A percentile compares a stretch with the other conserved stretches of the same genome.
These are phyloP conservation scores for Chrysosphaeria jannelii DNA, from an alignment of 2,329 filamentous ascomycete species.

Conservation along the genomic window DNA sequence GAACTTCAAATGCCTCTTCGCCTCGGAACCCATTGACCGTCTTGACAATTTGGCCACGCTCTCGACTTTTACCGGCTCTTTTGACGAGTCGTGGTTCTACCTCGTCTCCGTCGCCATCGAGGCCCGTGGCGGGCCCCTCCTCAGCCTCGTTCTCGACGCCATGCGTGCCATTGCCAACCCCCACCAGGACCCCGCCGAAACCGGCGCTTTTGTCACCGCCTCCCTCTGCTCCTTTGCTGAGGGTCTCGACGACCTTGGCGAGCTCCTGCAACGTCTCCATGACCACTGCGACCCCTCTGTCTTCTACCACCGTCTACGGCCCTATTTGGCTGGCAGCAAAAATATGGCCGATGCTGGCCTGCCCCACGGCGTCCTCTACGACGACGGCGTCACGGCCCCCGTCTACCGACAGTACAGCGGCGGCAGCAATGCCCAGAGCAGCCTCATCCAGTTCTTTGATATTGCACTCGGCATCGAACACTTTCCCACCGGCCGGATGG, in stretches of 20 bases:
- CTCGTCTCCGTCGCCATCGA: slow-evolving; percentile 88
- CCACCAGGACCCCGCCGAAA: slow-evolving; percentile 32
- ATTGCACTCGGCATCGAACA: slow-evolving; percentile 73
- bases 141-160: slow-evolving; percentile 68
- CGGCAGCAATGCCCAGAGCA: slow-evolving; percentile 91
- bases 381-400: slow-evolving; percentile 23
- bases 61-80: slow-evolving; percentile 70
- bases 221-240: slow-evolving; percentile 65
- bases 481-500: slow-evolving; percentile 54
- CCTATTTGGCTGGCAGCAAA: slow-evolving; percentile 84
- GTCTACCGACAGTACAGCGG: slow-evolving; percentile 65
- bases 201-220: slow-evolving; percentile 43
- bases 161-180: slow-evolving; percentile 66
- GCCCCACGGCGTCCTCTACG: slow-evolving; percentile 64
- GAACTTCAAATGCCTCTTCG: slow-evolving; percentile 88
- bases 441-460: slow-evolving; percentile 91
- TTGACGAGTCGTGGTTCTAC: slow-evolving; percentile 98
- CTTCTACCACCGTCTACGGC: slow-evolving; percentile 89
- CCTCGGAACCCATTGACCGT: slow-evolving; percentile 50
- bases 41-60: slow-evolving; percentile 72
- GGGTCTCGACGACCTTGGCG: slow-evolving; percentile 56
- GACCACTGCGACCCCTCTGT: slow-evolving; percentile 82
- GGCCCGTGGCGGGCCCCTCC: slow-evolving; percentile 59
- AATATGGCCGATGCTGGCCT: slow-evolving; percentile 89
- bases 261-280: slow-evolving; percentile 64